Evolutionary conservation across 2,329 filamentous ascomycete genomes (phyloP), one percentile per base, ranked within the genome.

Genomic region (Fulvia fulva): DNA sequence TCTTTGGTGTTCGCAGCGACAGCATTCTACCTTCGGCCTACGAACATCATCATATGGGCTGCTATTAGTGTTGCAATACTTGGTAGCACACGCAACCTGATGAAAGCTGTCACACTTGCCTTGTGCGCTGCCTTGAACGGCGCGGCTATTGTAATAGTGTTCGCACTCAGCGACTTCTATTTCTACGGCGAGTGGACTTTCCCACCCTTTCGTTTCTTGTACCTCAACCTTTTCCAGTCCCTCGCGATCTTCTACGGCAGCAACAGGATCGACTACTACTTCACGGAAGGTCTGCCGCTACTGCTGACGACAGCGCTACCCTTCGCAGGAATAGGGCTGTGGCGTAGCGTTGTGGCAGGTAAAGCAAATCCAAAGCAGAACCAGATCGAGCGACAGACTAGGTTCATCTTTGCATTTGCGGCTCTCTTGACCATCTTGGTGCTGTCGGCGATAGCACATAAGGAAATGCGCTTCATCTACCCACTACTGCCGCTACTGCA

Each of bases 381-480:
- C 32, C 54, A 47, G 19, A 46, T 49, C n/a, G 54, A 63, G 32
- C 56, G 56, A 2, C 57, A 64, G 28, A 66, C 56, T 8, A 51
- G 59, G 53, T 80, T 79, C 55, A 80, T 81, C 34, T 76, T 92
- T 8, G 79, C 85, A 9, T 78, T 80, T 6, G 59, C 69, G 28
- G 78, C 84, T 7, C 80, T 87, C 44, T 62, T 87, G 55, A 88
- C 87, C 57, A 76, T 89, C 9, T 71, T 76, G 1, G 73, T 79
- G 1, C 81, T 97, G 32, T 96, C 90, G 1, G 70, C 89, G 49
- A 89, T 97, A 65, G 86, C 91, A 1, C 94, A 99, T 77, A 99
- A 99, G 74, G 94, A 99, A 80, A 90, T 96, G 67, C 90, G 94
- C 68, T 99, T 99, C 78, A 89, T 97, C 65, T 96, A 96, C 69